A percentile compares a stretch with the other conserved stretches of the same genome.
Evolutionary conservation across 2,329 filamentous ascomycete genomes (phyloP).

Genomic region (Aspergillus ibericus): DNA sequence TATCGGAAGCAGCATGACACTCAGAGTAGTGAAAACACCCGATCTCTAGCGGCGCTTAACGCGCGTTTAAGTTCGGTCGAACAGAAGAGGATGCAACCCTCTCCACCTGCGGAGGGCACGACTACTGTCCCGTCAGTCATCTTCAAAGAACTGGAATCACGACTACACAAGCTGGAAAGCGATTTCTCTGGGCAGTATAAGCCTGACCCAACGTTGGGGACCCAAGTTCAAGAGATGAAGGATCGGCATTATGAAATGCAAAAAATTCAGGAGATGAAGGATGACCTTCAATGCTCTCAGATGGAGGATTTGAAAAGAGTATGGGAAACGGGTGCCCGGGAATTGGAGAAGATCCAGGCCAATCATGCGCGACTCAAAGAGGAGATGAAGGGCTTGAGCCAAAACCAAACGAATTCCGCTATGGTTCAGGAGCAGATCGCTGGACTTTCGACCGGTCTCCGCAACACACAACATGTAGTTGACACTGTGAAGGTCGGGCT

Average conservation of each 20-base stretch:
- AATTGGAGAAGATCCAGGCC: background rate
- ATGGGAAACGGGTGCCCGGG: background rate
- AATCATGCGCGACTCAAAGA: background rate
- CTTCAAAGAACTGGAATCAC: background rate
- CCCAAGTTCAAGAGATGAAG: constrained; percentile 4
- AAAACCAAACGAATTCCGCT: background rate
- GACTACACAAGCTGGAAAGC: background rate
- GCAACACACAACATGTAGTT: constrained; percentile 6
- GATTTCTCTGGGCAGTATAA: background rate
- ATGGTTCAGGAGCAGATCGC: constrained; percentile 3
- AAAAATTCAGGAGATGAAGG: constrained; percentile 20
- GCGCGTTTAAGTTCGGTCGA: background rate
- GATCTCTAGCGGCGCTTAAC: background rate
- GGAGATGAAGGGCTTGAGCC: background rate
- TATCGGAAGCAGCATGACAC: background rate
- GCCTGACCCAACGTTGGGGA: background rate
- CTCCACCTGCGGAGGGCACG: background rate
- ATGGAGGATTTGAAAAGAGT: constrained; percentile 19
- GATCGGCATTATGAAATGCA: constrained; percentile 12
- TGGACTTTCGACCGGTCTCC: constrained; percentile 1
- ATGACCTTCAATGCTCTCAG: constrained; percentile 21
- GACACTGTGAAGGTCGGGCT: constrained; percentile 26
- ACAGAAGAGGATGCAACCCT: background rate
- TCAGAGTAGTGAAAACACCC: background rate
- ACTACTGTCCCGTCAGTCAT: background rate